phyloP scores from a whole-genome alignment of 495 filamentous ascomycete genomes.

The Podospora fimiseda region DNA sequence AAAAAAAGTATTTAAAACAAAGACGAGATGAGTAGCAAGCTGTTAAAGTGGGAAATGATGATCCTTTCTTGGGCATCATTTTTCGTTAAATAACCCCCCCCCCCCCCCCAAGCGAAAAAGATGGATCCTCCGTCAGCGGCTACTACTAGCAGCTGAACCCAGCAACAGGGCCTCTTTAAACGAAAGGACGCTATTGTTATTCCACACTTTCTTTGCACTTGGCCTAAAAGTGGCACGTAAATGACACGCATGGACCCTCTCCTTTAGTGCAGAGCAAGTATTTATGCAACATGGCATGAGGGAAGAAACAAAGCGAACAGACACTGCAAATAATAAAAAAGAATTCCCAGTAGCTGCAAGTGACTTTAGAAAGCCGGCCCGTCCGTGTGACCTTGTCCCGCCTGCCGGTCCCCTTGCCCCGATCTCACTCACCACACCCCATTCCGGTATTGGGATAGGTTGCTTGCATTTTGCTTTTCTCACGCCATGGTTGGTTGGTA shows the following conservation, averaged over 20 bases:
- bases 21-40: background rate
- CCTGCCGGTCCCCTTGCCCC: background rate
- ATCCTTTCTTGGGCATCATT: conserved; percentile 1
- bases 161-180: background rate
- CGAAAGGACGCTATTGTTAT: background rate
- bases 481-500: background rate
- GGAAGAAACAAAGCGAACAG: no score
- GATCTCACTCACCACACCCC: no score
- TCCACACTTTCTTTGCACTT: no score
- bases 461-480: background rate
- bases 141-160: background rate
- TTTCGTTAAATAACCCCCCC: background rate
- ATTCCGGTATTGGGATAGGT: background rate
- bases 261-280: background rate
- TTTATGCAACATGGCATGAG: background rate
- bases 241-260: background rate
- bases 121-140: background rate
- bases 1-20: conserved; percentile 2
- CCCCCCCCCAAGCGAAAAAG: background rate
- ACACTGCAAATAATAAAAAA: no score
- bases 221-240: background rate
- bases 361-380: background rate
- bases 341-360: no score
- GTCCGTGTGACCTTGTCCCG: background rate
- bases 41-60: conserved; percentile 1